Base-by-base conservation (phyloP, 2,329 filamentous ascomycete genomes). In the Rachicladosporium sp. region DNA sequence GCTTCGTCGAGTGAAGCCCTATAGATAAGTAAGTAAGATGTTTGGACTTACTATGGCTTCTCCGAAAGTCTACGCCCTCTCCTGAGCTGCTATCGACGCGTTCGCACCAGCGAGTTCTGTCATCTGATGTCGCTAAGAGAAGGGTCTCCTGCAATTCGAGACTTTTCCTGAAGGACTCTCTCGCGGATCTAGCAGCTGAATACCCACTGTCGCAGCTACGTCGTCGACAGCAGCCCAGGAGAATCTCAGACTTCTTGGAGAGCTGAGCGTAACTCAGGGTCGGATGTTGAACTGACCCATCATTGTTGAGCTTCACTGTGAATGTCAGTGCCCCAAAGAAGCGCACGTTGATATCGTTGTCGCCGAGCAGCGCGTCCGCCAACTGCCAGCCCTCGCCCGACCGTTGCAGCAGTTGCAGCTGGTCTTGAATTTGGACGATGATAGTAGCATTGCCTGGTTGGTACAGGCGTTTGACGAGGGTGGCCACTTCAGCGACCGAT, bases 321-420 rank as follows among this genome's bases (percentile, higher is more conserved):
- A 95, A 81, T 0, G 89, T 96, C 43, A 95, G 70, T 23, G 88
- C 89, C 10, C 86, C 91, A 57, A 93, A 94, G 63, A 96, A 96
- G 47, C 82, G 81, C 49, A 91, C 76, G 52, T 88, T 80, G 44
- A 82, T 74, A 49, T 84, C 78, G 13, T 73, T 65, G 44, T 76
- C 77, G 37, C 67, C 67, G 8, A 95, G 67, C 10, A 96, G 69
- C 37, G 76, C 75, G 54, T 89, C 79, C 12, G 86, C 87, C 34
- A 95, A 71, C 41, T 82, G 72, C 91, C 91, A 98, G 40, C 87
- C 89, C 52, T 84, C 71, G 2, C 79, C 69, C 2, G 85, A 83
- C 49, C 77, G 77, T 56, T 96, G 91, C 11, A 95, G 66, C 19
- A 71, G 69, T 46, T 91, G 84, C 10, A 98, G 68, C 10, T 80